phyloP scores from a whole-genome alignment of 495 filamentous ascomycete species.

The Penicillium cosmopolitanum region DNA sequence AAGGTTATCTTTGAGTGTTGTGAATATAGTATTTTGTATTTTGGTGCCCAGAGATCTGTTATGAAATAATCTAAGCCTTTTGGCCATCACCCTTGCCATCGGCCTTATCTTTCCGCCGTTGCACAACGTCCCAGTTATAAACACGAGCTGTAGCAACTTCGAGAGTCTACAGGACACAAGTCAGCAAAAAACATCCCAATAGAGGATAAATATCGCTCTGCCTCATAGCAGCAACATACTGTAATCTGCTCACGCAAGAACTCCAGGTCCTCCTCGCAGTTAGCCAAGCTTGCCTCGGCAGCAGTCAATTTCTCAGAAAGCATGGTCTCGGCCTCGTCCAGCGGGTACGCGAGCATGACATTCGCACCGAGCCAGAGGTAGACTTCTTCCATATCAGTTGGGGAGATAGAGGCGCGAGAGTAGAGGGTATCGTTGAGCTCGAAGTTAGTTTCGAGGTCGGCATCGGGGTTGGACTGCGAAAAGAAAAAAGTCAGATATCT shows the following conservation, averaged over 20 bases:
- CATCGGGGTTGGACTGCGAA: constrained; percentile 22
- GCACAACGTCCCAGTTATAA: constrained; percentile 98
- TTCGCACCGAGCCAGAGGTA: constrained; percentile 98
- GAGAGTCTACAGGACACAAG: constrained; percentile 66
- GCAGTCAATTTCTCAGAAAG: constrained; percentile 77
- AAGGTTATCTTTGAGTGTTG: not conserved
- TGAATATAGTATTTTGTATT: not conserved
- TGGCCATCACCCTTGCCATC: constrained; percentile 57
- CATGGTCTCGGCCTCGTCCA: constrained; percentile 81
- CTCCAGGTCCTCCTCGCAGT: constrained; percentile 95
- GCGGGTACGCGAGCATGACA: constrained; percentile 94
- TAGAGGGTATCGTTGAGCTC: constrained; percentile 96
- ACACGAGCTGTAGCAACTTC: constrained; percentile 95
- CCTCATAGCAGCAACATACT: constrained; percentile 50
- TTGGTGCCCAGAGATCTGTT: constrained; percentile 4
- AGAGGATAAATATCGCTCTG: not conserved
- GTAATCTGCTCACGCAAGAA: constrained; percentile 97
- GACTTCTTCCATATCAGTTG: constrained; percentile 87
- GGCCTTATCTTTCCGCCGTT: constrained; percentile 87
- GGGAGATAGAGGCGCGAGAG: constrained; percentile 79
- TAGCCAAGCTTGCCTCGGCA: constrained; percentile 74
- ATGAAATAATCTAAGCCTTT: constrained; percentile 15
- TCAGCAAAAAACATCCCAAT: not conserved
- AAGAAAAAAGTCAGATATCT: not conserved
- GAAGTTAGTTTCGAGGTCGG: constrained; percentile 81